Evolutionary conservation across 768 basidiomycete species (phyloP).

Genomic region (Cytidiella melzeri): DNA sequence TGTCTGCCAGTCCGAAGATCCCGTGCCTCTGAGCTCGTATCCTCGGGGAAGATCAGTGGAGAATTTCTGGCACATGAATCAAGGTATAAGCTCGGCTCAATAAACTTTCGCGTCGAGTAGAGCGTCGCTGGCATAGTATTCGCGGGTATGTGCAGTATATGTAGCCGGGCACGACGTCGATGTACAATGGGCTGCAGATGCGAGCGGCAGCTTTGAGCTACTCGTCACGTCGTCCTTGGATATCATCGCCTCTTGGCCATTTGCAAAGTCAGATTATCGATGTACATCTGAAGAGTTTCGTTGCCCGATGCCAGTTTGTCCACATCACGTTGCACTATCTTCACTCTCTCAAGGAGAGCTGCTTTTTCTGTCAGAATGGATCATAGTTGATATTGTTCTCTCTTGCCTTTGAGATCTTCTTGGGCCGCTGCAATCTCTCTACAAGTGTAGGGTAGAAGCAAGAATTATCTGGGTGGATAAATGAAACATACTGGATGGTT

Average conservation of each 20-base stretch:
- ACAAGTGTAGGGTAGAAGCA: background rate
- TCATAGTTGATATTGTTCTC: background rate
- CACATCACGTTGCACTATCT: conserved; percentile 69
- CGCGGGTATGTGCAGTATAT: too few species aligned
- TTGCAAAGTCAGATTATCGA: conserved; percentile 83
- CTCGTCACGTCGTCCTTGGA: background rate
- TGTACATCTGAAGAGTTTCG: conserved; percentile 81
- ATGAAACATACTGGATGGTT: conserved; percentile 56
- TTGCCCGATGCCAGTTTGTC: conserved; percentile 77
- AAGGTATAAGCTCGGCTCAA: conserved; percentile 1
- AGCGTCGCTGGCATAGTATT: too few species aligned
- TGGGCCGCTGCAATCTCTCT: conserved; percentile 77
- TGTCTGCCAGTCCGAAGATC: conserved; percentile 30
- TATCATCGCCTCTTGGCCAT: conserved; percentile 71
- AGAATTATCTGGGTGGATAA: background rate
- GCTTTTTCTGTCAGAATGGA: too few species aligned
- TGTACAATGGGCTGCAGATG: too few species aligned
- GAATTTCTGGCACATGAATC: conserved; percentile 32
- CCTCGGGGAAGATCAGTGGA: conserved; percentile 31
- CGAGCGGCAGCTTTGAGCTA: too few species aligned
- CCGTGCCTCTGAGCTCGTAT: conserved; percentile 26
- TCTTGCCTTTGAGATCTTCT: conserved; percentile 67
- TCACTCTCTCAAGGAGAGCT: conserved; percentile 66
- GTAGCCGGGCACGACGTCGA: too few species aligned
- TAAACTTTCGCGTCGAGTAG: too few species aligned